Evolutionary conservation across 176 grass and related monocot genomes (phyloP), one percentile per base, ranked within the genome.

Genomic region (Oryza meyeriana): DNA sequence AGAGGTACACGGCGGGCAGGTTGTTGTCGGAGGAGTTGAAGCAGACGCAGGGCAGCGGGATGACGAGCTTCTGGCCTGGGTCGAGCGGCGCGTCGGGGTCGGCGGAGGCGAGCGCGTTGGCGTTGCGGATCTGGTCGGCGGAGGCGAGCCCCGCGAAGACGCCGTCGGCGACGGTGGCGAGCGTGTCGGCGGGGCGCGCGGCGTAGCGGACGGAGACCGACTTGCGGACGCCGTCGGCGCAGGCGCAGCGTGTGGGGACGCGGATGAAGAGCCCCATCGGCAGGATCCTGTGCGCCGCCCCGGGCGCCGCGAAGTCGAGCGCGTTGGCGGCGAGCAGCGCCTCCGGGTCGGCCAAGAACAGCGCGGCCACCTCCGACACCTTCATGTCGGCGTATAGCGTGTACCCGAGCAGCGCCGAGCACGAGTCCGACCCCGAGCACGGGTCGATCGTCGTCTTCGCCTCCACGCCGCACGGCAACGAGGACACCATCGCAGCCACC

Each of bases 301-400:
- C 89, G 0, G 94, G 85, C 6, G 89, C 75, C 4, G 67, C 36
- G 83, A 97, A 87, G 84, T 97, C 92, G 67, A 94, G 78, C 34
- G 89, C 42, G 42, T 97, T 97, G 25, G 89, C 90, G 24, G 87
- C 89, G 61, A 97, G 87, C 34, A 97, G 65, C 9, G 85, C 85
- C 6, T 79, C 30, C 25, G 92, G 73, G 47, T 94, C 91, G 14
- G 75, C 4, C 11, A 71, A 66, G 81, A 97, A 97, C 79, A 94
- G 87, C 61, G 91, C 85, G 81, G 91, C 91, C 47, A 97, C 92
- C 88, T 97, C 91, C 27, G 94, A 92, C 1, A 97, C 94, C 89
- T 97, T 94, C 75, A 97, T 90, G 87, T 97, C 94, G 25, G 94
- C 85, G 91, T 94, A 94, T 67, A 97, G 94, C 32, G 94, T 94